phyloP scores from a whole-genome alignment of 176 grass and related monocot species.

The Avena eriantha region DNA sequence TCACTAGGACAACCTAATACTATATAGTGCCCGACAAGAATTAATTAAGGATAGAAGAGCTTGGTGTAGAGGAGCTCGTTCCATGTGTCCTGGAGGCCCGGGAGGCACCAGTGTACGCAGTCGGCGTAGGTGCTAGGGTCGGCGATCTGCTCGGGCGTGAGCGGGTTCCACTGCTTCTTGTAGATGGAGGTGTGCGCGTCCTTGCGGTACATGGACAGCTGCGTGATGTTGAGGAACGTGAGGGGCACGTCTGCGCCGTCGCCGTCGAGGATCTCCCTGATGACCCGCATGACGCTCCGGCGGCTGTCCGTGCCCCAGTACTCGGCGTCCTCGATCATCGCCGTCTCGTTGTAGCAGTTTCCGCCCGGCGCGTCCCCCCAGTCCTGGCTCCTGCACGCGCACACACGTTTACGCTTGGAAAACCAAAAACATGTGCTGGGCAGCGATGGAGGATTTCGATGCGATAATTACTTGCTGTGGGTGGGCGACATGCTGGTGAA shows the following conservation, averaged over 20 bases:
- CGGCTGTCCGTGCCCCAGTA: slow-evolving; percentile 88
- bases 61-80: slow-evolving; percentile 76
- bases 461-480: slow-evolving; percentile 59
- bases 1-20: too few relatives aligned
- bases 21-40: too few relatives aligned
- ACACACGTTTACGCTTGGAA: neutral
- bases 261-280: slow-evolving; percentile 55
- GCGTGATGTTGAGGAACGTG: slow-evolving; percentile 69
- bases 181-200: slow-evolving; percentile 82
- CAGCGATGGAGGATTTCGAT: neutral
- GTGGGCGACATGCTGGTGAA: slow-evolving; percentile 90
- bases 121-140: slow-evolving; percentile 68
- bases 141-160: slow-evolving; percentile 54
- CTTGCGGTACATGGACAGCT: slow-evolving; percentile 68
- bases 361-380: slow-evolving; percentile 60
- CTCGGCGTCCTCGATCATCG: slow-evolving; percentile 59
- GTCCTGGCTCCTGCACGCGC: slow-evolving; percentile 67
- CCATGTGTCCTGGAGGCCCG: slow-evolving; percentile 75
- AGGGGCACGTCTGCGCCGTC: slow-evolving; percentile 60
- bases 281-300: slow-evolving; percentile 67
- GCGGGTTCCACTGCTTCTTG: slow-evolving; percentile 70
- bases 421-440: too few relatives aligned
- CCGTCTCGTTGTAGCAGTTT: slow-evolving; percentile 93
- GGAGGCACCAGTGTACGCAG: slow-evolving; percentile 81
- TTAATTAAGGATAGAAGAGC: slow-evolving; percentile 55